Evolutionary conservation across 805 yeast genomes (phyloP).

Genomic region (Hanseniaspora vineae): DNA sequence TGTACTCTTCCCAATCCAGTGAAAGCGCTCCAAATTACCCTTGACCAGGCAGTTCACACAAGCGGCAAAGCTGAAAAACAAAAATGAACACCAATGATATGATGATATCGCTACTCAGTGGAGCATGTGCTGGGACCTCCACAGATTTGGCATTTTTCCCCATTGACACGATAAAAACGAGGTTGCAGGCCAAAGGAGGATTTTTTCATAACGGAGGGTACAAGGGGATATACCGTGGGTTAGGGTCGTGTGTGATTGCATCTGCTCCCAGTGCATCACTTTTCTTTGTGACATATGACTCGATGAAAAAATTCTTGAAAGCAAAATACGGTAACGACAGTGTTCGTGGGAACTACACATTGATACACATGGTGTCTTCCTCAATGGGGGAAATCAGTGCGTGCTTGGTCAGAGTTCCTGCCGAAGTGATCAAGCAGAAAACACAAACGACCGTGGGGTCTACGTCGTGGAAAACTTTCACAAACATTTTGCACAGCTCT

Average conservation of each 20-base stretch:
- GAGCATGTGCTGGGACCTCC: conserved; percentile 93
- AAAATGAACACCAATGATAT: background rate
- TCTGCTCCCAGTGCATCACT: conserved; percentile 83
- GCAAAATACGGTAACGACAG: conserved; percentile 12
- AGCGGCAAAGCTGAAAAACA: no score
- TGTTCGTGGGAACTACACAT: conserved; percentile 24
- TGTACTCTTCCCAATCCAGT: no score
- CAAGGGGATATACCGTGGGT: conserved; percentile 78
- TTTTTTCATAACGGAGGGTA: conserved; percentile 90
- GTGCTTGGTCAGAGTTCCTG: conserved; percentile 89
- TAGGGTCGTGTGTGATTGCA: conserved; percentile 88
- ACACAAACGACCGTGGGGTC: conserved; percentile 54
- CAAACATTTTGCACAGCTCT: conserved; percentile 43
- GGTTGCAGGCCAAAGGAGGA: conserved; percentile 93
- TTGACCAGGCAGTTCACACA: no score
- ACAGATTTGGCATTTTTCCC: conserved; percentile 94
- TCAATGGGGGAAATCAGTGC: conserved; percentile 88
- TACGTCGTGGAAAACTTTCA: conserved; percentile 56
- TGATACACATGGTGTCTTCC: conserved; percentile 77
- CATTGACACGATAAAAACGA: conserved; percentile 86
- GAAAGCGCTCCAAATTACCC: no score
- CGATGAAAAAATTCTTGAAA: conserved; percentile 38
- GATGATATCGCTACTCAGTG: conserved; percentile 35
- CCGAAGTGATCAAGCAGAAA: conserved; percentile 90
- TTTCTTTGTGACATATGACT: conserved; percentile 76